Evolutionary conservation across 768 basidiomycete species (phyloP), one percentile per base, ranked within the genome.

Genomic region (Naganishia friedmannii): DNA sequence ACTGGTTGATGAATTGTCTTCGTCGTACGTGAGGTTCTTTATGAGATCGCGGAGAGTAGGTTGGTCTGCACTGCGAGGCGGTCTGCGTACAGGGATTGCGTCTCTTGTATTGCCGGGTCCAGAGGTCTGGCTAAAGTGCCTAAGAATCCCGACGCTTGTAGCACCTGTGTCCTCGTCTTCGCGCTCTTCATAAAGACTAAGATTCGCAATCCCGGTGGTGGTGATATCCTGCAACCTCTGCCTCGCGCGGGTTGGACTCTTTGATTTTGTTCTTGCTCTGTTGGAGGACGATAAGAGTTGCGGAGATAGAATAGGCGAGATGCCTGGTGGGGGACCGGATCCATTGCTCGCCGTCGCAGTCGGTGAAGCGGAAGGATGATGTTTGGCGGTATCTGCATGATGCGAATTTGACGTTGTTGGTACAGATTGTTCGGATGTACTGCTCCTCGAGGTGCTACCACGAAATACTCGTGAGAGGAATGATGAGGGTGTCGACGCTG

Each of bases 391-490:
- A 29, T 63, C 60, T 45, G n/a, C 60, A 63, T 63, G 60, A 15
- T 63, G 39, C 8, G 29, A 8, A 45, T 17, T 63, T 15, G 60
- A 46, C 7, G 42, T 63, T 15, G 60, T 63, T 5, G 60, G 60
- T 2, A 63, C 26, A 9, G 60, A 42, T 34, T 63, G 60, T 37
- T 63, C 60, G 12, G 60, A 63, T 45, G 42, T 45, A 63, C 39
- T 63, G 26, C 60, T 45, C 39, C 60, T n/a, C 3, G 37, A 45
- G 26, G 39, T 29, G 28, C 60, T 63, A 4, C 60, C 60, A 42
- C 60, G 60, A 29, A 63, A 63, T 31, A 63, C 60, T 29, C 60
- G 60, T 5, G 60, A 63, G 39, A 63, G 60, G 23, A 63, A 63
- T 23, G 60, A 63, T 37, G 60, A 63, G 6, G 60, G 60, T 12